Percentiles rank a stretch among this genome's conserved stretches.
Conservation (phyloP, 768 basidiomycete genomes). For the Suillus hirtellus region DNA sequence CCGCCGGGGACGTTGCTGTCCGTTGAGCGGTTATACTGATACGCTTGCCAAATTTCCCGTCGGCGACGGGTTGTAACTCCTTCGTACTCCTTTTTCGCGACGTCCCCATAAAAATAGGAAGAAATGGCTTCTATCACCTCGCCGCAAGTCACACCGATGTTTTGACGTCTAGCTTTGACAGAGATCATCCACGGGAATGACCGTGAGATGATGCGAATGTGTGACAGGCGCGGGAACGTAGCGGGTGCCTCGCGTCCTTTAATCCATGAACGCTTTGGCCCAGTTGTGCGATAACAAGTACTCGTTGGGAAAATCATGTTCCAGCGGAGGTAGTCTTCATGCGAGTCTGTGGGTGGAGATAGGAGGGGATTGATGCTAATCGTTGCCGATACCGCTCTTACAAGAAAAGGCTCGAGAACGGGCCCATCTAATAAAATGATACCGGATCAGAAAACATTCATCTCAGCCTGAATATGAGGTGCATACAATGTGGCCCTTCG, state of each 20-base stretch:
- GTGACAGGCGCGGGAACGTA: slow-evolving; percentile 58
- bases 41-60: slow-evolving; percentile 49
- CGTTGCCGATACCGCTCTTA: slow-evolving; percentile 47
- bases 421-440: slow-evolving; percentile 55
- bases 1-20: slow-evolving; percentile 70
- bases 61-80: slow-evolving; percentile 36
- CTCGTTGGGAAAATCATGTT: slow-evolving; percentile 70
- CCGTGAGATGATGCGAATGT: slow-evolving; percentile 54
- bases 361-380: slow-evolving; percentile 65
- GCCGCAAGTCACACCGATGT: slow-evolving; percentile 65
- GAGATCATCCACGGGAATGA: slow-evolving; percentile 58
- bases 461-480: slow-evolving; percentile 2
- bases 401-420: slow-evolving; percentile 62
- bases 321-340: slow-evolving; percentile 62
- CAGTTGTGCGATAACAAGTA: slow-evolving; percentile 62
- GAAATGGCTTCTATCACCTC: slow-evolving; percentile 62
- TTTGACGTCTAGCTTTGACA: slow-evolving; percentile 42
- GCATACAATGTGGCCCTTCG: slow-evolving; percentile 45
- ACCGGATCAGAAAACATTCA: slow-evolving; percentile 13
- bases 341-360: slow-evolving; percentile 41
- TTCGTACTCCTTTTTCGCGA: slow-evolving; percentile 55
- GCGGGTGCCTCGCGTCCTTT: slow-evolving; percentile 64
- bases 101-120: slow-evolving; percentile 48
- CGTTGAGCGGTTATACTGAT: slow-evolving; percentile 66
- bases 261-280: slow-evolving; percentile 64